Conservation (phyloP, 2,329 filamentous ascomycete genomes). For the Scedosporium minutisporum region DNA sequence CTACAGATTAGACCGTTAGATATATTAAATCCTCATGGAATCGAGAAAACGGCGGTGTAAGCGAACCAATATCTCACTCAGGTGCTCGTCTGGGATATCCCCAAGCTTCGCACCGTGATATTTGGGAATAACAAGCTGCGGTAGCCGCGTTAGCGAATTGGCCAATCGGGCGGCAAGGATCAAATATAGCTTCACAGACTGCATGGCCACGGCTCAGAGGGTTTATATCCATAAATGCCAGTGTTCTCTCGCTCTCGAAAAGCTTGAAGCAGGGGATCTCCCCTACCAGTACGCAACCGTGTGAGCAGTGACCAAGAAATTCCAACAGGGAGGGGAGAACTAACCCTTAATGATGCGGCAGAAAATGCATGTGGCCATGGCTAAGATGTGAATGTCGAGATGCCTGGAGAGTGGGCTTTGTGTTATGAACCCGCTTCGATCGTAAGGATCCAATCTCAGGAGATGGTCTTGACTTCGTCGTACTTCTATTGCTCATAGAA, state of each 20-base stretch:
- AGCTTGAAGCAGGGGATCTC: slow-evolving; percentile 97
- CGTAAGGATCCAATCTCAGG: neutral
- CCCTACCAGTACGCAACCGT: slow-evolving; percentile 39
- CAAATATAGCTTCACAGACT: slow-evolving; percentile 39
- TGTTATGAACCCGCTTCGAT: neutral
- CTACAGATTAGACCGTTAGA: slow-evolving; percentile 22
- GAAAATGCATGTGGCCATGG: slow-evolving; percentile 65
- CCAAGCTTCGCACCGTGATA: slow-evolving; percentile 82
- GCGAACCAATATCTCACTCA: slow-evolving; percentile 69
- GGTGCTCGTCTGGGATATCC: slow-evolving; percentile 84
- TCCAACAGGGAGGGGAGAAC: slow-evolving; percentile 5
- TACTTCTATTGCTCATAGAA: neutral
- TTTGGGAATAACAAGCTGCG: slow-evolving; percentile 90
- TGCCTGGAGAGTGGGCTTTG: neutral
- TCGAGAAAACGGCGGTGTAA: neutral
- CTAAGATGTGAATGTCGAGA: neutral
- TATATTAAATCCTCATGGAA: neutral
- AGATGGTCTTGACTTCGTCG: neutral
- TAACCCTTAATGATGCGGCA: slow-evolving; percentile 94
- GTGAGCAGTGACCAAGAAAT: neutral
- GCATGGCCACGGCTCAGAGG: slow-evolving; percentile 83
- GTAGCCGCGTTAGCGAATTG: neutral
- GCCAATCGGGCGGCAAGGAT: neutral
- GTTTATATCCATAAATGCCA: slow-evolving; percentile 94
- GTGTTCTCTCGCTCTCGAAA: slow-evolving; percentile 84